These are phyloP conservation scores for Nephelium lappaceum DNA, from an alignment of 345 rosid species.

Conservation along the genomic window DNA sequence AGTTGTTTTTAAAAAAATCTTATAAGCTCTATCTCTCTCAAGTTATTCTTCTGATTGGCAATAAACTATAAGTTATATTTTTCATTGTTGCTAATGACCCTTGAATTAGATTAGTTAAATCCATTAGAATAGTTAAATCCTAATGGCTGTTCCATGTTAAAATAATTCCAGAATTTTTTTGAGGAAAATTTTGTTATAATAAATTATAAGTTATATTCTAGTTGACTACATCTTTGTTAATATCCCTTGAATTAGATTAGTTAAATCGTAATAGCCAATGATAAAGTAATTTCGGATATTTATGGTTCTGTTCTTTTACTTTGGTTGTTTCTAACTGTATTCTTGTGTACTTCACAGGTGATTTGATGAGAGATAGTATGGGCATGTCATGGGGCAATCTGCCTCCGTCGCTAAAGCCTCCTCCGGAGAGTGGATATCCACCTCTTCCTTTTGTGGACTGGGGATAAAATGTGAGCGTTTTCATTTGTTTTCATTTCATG, in stretches of 20 bases:
- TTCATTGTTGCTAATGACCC: background rate
- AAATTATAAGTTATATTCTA: background rate
- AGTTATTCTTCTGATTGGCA: background rate
- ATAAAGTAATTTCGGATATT: background rate
- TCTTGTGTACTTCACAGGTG: slow-evolving; percentile 35
- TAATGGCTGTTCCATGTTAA: no score
- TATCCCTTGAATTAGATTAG: background rate
- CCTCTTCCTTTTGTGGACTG: slow-evolving; percentile 68
- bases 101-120: background rate
- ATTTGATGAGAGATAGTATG: slow-evolving; percentile 35
- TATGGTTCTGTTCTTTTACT: background rate
- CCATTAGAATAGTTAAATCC: background rate
- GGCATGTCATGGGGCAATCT: slow-evolving; percentile 74
- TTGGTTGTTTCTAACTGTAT: background rate
- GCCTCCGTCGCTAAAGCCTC: slow-evolving; percentile 89
- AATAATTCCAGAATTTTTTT: background rate
- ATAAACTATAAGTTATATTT: background rate
- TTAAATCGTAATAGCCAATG: background rate
- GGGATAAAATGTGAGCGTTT: slow-evolving; percentile 51
- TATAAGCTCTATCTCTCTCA: background rate
- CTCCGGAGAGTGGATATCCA: slow-evolving; percentile 76
- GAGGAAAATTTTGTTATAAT: no score
- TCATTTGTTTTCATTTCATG: slow-evolving; percentile 1
- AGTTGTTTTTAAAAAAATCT: background rate
- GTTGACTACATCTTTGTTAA: background rate